Conservation (phyloP, 1,284 basidiomycete species). For the Boletus semigastroideus region DNA sequence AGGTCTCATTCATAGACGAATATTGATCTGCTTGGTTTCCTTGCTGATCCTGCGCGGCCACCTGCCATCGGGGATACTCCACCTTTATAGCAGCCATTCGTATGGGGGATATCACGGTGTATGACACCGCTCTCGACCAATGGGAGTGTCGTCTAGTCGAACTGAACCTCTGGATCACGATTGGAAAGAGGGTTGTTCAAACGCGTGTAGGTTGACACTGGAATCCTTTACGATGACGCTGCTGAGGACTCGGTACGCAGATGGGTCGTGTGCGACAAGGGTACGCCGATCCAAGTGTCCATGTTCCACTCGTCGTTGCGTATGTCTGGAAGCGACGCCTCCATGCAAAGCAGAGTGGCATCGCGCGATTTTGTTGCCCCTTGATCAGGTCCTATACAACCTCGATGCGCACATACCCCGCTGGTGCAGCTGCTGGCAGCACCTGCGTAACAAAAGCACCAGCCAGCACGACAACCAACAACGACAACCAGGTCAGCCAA, state of each 20-base stretch:
- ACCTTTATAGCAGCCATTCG: slow-evolving; percentile 83
- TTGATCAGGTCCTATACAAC: slow-evolving; percentile 22
- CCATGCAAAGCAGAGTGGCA: slow-evolving; percentile 86
- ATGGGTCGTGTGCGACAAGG: slow-evolving; percentile 75
- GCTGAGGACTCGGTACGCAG: slow-evolving; percentile 39
- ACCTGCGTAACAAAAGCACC: slow-evolving; percentile 24
- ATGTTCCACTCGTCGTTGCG: slow-evolving; percentile 74
- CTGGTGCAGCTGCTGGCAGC: slow-evolving; percentile 14
- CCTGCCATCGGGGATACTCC: slow-evolving; percentile 69
- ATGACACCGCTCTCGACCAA: slow-evolving; percentile 73
- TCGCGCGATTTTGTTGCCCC: too few species aligned
- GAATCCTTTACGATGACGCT: not conserved
- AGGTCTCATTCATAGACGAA: slow-evolving; percentile 53
- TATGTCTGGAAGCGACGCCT: slow-evolving; percentile 60
- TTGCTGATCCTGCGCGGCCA: slow-evolving; percentile 85
- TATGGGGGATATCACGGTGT: slow-evolving; percentile 75
- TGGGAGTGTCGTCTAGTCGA: slow-evolving; percentile 74
- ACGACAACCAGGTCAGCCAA: too few species aligned
- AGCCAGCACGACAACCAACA: slow-evolving; percentile 25
- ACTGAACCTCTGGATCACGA: slow-evolving; percentile 80
- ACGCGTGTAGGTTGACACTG: slow-evolving; percentile 68
- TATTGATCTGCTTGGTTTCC: slow-evolving; percentile 88
- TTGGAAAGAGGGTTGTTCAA: slow-evolving; percentile 87
- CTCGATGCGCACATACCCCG: slow-evolving; percentile 25
- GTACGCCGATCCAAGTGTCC: slow-evolving; percentile 73